phyloP scores from a whole-genome alignment of 2,329 filamentous ascomycete genomes.

The Aspergillus bombycis region DNA sequence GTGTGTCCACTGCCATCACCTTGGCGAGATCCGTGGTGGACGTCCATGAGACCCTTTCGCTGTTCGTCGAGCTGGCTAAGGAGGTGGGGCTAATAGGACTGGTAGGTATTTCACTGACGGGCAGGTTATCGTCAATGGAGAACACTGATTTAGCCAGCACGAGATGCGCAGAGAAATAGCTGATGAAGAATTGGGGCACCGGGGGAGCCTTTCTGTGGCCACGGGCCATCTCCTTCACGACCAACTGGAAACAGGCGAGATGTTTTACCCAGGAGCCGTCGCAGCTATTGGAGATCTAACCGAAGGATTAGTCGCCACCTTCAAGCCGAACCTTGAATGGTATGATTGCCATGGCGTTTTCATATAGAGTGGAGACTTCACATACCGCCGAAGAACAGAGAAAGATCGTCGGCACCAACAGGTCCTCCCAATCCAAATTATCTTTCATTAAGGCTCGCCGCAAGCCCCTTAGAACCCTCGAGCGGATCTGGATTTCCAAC shows the following conservation, averaged over 20 bases:
- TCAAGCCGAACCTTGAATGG: neutral
- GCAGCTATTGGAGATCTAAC: conserved; percentile 9
- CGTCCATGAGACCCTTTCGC: neutral
- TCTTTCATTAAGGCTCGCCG: conserved; percentile 2
- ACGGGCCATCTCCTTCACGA: conserved; percentile 4
- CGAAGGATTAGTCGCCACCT: neutral
- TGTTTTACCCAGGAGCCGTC: conserved; percentile 9
- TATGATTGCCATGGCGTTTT: neutral
- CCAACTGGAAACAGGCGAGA: conserved; percentile 10
- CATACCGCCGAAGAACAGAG: conserved; percentile 8
- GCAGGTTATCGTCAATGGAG: neutral
- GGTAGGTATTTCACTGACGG: neutral
- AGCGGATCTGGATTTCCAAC: neutral
- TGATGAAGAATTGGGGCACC: neutral
- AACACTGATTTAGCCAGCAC: neutral
- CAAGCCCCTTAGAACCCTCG: conserved; percentile 6
- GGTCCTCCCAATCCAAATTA: conserved; percentile 5
- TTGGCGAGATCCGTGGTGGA: neutral
- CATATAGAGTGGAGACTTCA: neutral
- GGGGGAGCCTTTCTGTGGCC: neutral
- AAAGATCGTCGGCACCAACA: conserved; percentile 10
- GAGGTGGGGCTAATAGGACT: neutral
- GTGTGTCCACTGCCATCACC: neutral
- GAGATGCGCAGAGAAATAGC: neutral
- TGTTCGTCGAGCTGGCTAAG: neutral